Base-by-base conservation (phyloP, 2,329 filamentous ascomycete species). In the Alternaria arborescens region DNA sequence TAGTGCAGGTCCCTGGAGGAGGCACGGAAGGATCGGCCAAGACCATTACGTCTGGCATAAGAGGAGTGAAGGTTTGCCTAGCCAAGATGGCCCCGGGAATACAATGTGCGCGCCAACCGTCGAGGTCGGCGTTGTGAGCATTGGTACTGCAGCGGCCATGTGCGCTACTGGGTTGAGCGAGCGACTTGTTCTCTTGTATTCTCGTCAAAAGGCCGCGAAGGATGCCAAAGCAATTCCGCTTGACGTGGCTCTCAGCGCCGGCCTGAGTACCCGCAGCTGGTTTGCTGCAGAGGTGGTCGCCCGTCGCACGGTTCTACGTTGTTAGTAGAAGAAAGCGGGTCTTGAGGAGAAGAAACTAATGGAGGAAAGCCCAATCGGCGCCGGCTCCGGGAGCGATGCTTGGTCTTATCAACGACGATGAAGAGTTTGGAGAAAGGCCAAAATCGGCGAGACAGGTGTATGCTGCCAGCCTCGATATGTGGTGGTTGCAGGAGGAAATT, bases 281-380 rank as follows among this genome's bases (percentile, higher is more conserved):
- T 8, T n/a, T 12, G 24, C 34, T 40, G 26, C 55, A 30, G 32
- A 44, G 30, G 41, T 52, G 34, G 58, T 20, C 50, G 53, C 32
- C 42, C 28, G 30, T 48, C 22, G 48, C 60, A 55, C 48, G 57
- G 48, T 43, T 55, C 44, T 59, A 42, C 51, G 52, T 54, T 58
- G 55, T 38, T 48, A 40, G 30, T 38, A 52, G 55, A 53, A 55
- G 46, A 53, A 65, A 54, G 59, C 60, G 59, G 55, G 60, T 58
- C 55, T 40, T 38, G 47, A 32, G 42, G 50, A 62, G 48, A 65
- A 52, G 47, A 50, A 50, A 50, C 20, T 26, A 26, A 42, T 8
- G 12, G 11, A 32, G 40, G 51, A 18, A 30, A n/a, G 50, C 14
- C 57, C 57, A 60, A 47, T 60, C 52, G 52, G 52, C 34, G 36